A percentile compares a stretch with the other conserved stretches of the same genome.
phyloP scores from a whole-genome alignment of 2,329 filamentous ascomycete genomes.

The Domatiomyces globalis region DNA sequence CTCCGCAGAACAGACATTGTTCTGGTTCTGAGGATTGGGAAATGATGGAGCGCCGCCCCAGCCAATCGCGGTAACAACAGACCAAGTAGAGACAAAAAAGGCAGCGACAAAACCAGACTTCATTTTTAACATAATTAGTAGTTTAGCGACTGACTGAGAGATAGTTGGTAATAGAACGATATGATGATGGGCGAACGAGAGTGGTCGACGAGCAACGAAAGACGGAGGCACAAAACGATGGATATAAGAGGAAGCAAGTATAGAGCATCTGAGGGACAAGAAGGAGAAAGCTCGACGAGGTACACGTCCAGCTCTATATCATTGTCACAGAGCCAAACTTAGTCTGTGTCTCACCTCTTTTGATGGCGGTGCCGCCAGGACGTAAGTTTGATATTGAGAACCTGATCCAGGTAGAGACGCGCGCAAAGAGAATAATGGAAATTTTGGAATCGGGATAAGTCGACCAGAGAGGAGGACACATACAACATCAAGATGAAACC shows the following conservation, averaged over 20 bases:
- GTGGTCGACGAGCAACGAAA: not conserved
- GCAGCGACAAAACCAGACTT: slow-evolving; percentile 15
- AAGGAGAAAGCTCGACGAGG: not conserved
- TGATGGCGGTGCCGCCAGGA: not conserved
- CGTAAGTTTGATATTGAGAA: not conserved
- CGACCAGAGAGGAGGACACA: not conserved
- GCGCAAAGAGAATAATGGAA: too few relatives aligned
- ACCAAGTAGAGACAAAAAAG: slow-evolving; percentile 34
- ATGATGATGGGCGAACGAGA: slow-evolving; percentile 1
- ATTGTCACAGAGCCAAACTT: not conserved
- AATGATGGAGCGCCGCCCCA: slow-evolving; percentile 44
- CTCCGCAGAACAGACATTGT: slow-evolving; percentile 62
- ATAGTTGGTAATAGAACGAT: slow-evolving; percentile 1
- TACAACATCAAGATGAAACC: not conserved
- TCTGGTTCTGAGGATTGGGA: slow-evolving; percentile 53
- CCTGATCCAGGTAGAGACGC: not conserved
- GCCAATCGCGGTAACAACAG: slow-evolving; percentile 27
- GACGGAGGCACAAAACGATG: not conserved
- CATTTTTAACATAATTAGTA: slow-evolving; percentile 8
- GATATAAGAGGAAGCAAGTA: not conserved
- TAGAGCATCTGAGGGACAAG: not conserved
- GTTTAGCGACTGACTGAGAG: slow-evolving; percentile 4
- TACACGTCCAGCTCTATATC: not conserved
- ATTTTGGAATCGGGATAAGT: not conserved
- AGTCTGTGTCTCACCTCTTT: not conserved